Evolutionary conservation across 2,329 filamentous ascomycete genomes (phyloP).

Genomic region (Xylariaceae sp.): DNA sequence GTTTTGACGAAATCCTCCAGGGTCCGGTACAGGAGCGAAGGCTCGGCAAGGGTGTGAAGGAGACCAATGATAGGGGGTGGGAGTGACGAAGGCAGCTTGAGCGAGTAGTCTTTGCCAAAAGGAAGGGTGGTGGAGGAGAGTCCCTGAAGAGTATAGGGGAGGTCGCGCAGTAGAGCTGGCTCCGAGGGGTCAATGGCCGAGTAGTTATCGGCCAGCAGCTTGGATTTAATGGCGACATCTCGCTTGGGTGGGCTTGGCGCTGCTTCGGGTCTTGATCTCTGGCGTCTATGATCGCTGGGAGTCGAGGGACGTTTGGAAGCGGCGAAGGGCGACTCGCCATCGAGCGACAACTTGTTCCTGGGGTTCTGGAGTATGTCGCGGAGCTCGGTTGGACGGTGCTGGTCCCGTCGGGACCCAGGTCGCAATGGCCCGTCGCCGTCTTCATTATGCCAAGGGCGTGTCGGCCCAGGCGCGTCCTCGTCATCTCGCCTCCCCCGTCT

Average conservation of each 20-base stretch:
- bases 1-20: constrained; percentile 77
- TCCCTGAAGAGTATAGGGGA: constrained; percentile 90
- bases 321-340: constrained; percentile 11
- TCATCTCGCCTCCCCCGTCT: constrained; percentile 8
- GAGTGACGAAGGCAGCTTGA: constrained; percentile 71
- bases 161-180: constrained; percentile 62
- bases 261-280: constrained; percentile 16
- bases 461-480: constrained; percentile 13
- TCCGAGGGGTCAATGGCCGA: constrained; percentile 55
- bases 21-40: constrained; percentile 80
- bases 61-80: constrained; percentile 81
- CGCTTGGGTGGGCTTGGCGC: constrained; percentile 25
- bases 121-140: constrained; percentile 78
- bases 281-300: constrained; percentile 21
- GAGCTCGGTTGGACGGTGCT: constrained; percentile 21
- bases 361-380: constrained; percentile 22
- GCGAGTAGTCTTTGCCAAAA: constrained; percentile 60
- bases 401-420: constrained; percentile 9
- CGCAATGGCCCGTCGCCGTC: constrained; percentile 8
- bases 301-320: constrained; percentile 9
- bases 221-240: constrained; percentile 50
- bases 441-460: constrained; percentile 16
- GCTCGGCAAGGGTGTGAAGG: constrained; percentile 83
- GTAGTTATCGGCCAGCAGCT: constrained; percentile 49
- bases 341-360: constrained; percentile 15